phyloP scores from a whole-genome alignment of 2,329 filamentous ascomycete species.

The Tolypocladium guangdongense region DNA sequence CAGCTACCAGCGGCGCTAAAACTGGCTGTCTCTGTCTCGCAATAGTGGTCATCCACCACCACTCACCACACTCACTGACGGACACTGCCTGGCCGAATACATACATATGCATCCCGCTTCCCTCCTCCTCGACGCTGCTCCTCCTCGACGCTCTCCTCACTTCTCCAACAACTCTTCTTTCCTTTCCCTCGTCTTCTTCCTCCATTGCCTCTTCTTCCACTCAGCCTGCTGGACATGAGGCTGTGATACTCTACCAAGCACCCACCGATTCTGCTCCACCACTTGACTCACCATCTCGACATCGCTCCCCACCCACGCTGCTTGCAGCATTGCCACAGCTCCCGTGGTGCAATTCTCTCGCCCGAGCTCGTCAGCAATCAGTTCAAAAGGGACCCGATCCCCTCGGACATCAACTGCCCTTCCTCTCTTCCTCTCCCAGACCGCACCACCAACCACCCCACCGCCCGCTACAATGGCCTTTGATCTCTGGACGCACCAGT shows the following conservation, averaged over 20 bases:
- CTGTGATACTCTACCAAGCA: constrained; percentile 1
- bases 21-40: constrained; percentile 5
- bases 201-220: not conserved
- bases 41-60: constrained; percentile 6
- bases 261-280: not conserved
- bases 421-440: constrained; percentile 6
- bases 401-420: not conserved
- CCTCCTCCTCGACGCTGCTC: constrained; percentile 6
- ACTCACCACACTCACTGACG: not conserved
- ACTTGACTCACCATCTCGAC: constrained; percentile 9
- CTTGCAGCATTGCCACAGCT: not conserved
- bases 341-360: not conserved
- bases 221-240: not conserved
- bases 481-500: constrained; percentile 74
- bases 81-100: not conserved
- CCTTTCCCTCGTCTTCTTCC: not conserved
- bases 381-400: constrained; percentile 4
- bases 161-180: constrained; percentile 1
- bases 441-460: constrained; percentile 7
- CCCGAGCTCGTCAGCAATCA: not conserved
- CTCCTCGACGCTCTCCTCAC: not conserved
- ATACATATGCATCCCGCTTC: constrained; percentile 13
- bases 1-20: constrained; percentile 6
- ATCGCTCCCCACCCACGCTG: constrained; percentile 1
- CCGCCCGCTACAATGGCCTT: constrained; percentile 34